Evolutionary conservation across 169 alveolate species (phyloP).

Genomic region (Eimeria acervulina): DNA sequence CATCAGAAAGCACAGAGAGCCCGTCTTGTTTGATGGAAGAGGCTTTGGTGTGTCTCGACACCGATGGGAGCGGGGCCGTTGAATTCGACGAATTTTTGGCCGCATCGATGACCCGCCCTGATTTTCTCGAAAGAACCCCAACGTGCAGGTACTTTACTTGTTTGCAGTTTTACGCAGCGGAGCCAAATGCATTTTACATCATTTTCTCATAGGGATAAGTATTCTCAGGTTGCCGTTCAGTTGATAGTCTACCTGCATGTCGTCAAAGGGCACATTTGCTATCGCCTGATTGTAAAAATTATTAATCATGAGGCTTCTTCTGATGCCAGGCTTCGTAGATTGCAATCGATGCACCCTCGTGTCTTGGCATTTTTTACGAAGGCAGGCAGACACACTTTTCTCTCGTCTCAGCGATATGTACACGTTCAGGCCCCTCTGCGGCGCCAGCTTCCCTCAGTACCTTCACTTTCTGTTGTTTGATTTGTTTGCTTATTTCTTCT

Average conservation of each 20-base stretch:
- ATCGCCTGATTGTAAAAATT: too few relatives aligned
- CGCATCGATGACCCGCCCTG: conserved; percentile 72
- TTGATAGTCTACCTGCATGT: background rate
- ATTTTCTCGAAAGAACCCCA: conserved; percentile 26
- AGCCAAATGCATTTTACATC: background rate
- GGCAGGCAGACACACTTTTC: background rate
- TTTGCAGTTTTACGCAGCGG: background rate
- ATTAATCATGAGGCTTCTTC: background rate
- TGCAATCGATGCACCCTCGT: too few relatives aligned
- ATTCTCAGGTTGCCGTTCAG: background rate
- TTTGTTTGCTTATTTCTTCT: background rate
- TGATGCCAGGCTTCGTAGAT: too few relatives aligned
- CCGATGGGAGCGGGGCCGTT: conserved; percentile 81
- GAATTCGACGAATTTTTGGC: conserved; percentile 80
- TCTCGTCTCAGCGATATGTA: background rate
- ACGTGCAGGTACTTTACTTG: conserved; percentile 63
- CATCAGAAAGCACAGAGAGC: background rate
- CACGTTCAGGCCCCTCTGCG: background rate
- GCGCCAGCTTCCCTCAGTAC: background rate
- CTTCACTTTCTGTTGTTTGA: background rate
- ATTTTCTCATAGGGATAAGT: background rate
- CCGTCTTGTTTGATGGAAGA: conserved; percentile 64
- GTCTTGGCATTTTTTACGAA: too few relatives aligned
- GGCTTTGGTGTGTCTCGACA: conserved; percentile 79
- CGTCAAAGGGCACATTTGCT: background rate